Conservation (phyloP, 176 grass and related monocot genomes). For the Ananas comosus region DNA sequence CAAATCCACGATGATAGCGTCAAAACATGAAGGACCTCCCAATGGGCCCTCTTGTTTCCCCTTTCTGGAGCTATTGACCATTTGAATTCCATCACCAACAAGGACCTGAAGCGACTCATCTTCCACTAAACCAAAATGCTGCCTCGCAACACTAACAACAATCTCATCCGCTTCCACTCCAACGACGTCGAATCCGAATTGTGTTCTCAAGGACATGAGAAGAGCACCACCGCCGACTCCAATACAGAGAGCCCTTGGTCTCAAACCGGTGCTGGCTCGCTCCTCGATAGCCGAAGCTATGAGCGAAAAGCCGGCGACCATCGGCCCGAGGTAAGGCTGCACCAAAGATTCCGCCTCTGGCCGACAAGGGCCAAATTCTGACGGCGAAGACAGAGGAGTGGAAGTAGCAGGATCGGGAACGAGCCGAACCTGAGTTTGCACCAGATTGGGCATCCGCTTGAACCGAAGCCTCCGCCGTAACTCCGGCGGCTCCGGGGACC, state of each 20-base stretch:
- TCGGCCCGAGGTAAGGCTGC: conserved; percentile 77
- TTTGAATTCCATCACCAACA: conserved; percentile 59
- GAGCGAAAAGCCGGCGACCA: conserved; percentile 49
- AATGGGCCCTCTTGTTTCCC: neutral
- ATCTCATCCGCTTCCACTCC: conserved; percentile 49
- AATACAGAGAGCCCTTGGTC: conserved; percentile 52
- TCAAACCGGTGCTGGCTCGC: conserved; percentile 21
- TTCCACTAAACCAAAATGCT: conserved; percentile 65
- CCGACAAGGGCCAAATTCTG: conserved; percentile 25
- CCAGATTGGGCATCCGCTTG: conserved; percentile 80
- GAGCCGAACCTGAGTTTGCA: conserved; percentile 70
- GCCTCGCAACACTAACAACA: conserved; percentile 53
- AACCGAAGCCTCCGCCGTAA: conserved; percentile 56
- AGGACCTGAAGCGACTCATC: conserved; percentile 45
- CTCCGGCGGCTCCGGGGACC: conserved; percentile 9
- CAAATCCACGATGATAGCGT: conserved; percentile 61
- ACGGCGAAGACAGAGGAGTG: conserved; percentile 16
- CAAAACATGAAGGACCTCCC: conserved; percentile 28
- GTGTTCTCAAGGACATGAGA: conserved; percentile 42
- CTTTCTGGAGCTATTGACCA: conserved; percentile 27
- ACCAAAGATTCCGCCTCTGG: conserved; percentile 29
- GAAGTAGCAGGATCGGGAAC: neutral
- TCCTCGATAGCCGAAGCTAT: conserved; percentile 20
- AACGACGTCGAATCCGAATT: conserved; percentile 52
- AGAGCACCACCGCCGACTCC: conserved; percentile 77